Conservation (phyloP, 257 asterid genomes). For the Gentiana dahurica region DNA sequence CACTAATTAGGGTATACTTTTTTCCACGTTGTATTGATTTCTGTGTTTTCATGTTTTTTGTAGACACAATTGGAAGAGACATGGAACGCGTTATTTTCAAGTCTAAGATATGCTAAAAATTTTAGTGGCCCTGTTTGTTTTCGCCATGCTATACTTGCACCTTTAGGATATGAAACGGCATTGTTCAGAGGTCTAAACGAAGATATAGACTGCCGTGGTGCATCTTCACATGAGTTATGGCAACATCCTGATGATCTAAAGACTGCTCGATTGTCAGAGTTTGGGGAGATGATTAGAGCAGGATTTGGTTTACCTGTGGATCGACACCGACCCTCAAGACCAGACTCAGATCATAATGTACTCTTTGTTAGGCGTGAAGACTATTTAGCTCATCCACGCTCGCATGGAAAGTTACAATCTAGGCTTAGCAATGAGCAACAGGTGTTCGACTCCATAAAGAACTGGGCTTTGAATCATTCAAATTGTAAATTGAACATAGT, state of each 20-base stretch:
- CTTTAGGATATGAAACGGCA: slow-evolving; percentile 91
- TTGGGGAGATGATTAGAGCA: slow-evolving; percentile 93
- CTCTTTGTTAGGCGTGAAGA: slow-evolving; percentile 93
- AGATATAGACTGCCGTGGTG: slow-evolving; percentile 53
- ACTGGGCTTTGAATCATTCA: slow-evolving; percentile 47
- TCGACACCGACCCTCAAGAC: slow-evolving; percentile 24
- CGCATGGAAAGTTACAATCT: slow-evolving; percentile 73
- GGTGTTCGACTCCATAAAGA: slow-evolving; percentile 50
- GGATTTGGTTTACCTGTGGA: slow-evolving; percentile 67
- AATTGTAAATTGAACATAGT: slow-evolving; percentile 48
- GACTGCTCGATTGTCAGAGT: slow-evolving; percentile 84
- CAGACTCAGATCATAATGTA: slow-evolving; percentile 39
- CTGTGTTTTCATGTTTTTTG: neutral
- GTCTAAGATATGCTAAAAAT: slow-evolving; percentile 75
- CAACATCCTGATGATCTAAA: slow-evolving; percentile 45
- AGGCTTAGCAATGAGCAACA: slow-evolving; percentile 82
- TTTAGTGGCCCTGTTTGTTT: slow-evolving; percentile 65
- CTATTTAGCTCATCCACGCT: slow-evolving; percentile 93
- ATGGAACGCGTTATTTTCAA: slow-evolving; percentile 79
- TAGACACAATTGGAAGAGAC: slow-evolving; percentile 92
- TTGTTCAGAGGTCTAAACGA: slow-evolving; percentile 71
- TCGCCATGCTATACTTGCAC: slow-evolving; percentile 77
- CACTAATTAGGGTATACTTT: neutral
- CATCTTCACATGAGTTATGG: slow-evolving; percentile 62
- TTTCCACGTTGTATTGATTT: neutral